Base-by-base conservation (phyloP, 495 filamentous ascomycete genomes). In the Hypoxylon perforatum region DNA sequence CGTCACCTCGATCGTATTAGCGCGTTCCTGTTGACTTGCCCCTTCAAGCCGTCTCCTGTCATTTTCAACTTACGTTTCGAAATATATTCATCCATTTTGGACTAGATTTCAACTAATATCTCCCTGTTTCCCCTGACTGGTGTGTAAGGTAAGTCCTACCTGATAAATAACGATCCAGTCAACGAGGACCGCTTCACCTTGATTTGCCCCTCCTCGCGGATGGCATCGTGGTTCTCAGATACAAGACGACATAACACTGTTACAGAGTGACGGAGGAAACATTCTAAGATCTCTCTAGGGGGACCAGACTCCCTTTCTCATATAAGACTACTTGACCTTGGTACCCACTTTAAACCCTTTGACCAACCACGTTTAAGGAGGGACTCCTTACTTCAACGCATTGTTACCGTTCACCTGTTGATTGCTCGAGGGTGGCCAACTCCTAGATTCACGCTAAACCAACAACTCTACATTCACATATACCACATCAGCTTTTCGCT, bases 1-100 rank as follows among this genome's bases (percentile, higher is more conserved):
- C 65, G 30, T 44, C 41, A 33, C 17, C 41, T 18, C n/a, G 41
- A 44, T 44, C 65, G 63, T 50, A 57, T 46, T 35, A 69, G 65
- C 50, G 60, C 55, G 56, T 64, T 63, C 56, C 65, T 60, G 65
- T 30, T 12, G 6, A 44, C 18, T 39, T 54, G 17, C 49, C 49
- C 21, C 38, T 15, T 47, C 25, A 3, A 39, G 35, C 6, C 15
- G 8, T 15, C 22, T 41, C 47, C 50, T 41, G 23, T 30, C 11
- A 19, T 47, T 14, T 61, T 33, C 30, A 61, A 42, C 22, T 55
- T 17, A 22, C 25, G 18, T 51, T 51, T 63, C 25, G 22, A 56
- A 15, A 55, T 54, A 19, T 21, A n/a, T 12, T 54, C 19, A 36
- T 53, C 41, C 41, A 46, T 36, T 17, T 38, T 14, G 23, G 18